Base-by-base conservation (phyloP, 768 basidiomycete species). In the Rhodocollybia butyracea region DNA sequence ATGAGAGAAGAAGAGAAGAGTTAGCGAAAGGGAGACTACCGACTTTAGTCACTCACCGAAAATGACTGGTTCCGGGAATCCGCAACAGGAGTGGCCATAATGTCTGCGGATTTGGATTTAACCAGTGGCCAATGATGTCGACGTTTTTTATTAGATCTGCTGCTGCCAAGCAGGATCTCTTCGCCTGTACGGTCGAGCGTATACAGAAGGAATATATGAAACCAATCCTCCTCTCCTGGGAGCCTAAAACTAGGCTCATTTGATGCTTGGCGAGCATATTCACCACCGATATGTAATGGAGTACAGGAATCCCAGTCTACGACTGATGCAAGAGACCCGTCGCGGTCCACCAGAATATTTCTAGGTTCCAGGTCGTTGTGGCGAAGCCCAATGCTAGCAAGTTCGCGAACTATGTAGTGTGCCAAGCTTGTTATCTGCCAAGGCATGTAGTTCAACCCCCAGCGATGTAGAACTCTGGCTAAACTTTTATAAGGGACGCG, bases 401-500 rank as follows among this genome's bases (percentile, higher is more conserved):
- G 27, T 32, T 48, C 31, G 19, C 46, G 46, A 10, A 48, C 46
- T 19, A 48, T 34, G 30, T 21, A 30, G 30, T 48, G n/a, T n/a
- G 34, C 11, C 19, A 31, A 11, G 13, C 8, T 17, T 19, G 30
- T 21, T 13, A 4, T n/a, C 22, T 31, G 27, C 30, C 27, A 34
- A 6, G 46, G 46, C 30, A 48, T 21, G 4, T 17, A 21, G 4
- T 48, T 21, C 2, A 48, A 4, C 24, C 31, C 31, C 46, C 46
- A 32, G 2, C 22, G 19, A 5, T 11, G n/a, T 31, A 48, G 17
- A 21, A 12, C 29, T 17, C 21, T n/a, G 17, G 46, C 27, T 21
- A 48, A 31, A 34, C 34, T 48, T 17, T 8, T 15, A 22, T 48
- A n/a, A 7, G 31, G 32, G 13, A 48, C 64, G 52, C n/a, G 56